These are phyloP conservation scores for Trichoderma semiorbis DNA, from an alignment of 2,329 filamentous ascomycete genomes.

Conservation along the genomic window DNA sequence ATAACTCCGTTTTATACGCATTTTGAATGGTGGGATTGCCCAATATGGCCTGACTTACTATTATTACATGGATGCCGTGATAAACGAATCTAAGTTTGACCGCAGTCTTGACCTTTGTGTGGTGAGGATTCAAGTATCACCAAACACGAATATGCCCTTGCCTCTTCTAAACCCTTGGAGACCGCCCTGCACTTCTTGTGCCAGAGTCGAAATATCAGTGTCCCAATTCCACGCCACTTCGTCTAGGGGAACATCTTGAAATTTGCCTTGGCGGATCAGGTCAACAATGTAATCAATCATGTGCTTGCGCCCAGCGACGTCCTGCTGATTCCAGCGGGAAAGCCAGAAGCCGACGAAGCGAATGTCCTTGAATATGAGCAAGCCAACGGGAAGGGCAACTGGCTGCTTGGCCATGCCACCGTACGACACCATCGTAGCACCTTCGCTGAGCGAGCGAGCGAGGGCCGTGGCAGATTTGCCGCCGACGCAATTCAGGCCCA, in stretches of 20 bases:
- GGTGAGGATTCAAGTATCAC: constrained; percentile 44
- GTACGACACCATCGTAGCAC: constrained; percentile 82
- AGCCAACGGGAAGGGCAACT: constrained; percentile 71
- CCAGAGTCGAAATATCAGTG: constrained; percentile 66
- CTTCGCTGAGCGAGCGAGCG: constrained; percentile 66
- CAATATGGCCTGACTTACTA: not conserved
- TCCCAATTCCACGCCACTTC: constrained; percentile 80
- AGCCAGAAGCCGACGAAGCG: constrained; percentile 94
- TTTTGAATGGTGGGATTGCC: not conserved
- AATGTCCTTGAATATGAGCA: constrained; percentile 92
- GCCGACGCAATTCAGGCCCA: constrained; percentile 92
- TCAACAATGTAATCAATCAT: constrained; percentile 84
- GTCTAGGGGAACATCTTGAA: constrained; percentile 79
- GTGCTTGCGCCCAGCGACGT: constrained; percentile 68
- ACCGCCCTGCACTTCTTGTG: constrained; percentile 75
- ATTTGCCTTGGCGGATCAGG: constrained; percentile 69
- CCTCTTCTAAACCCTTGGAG: constrained; percentile 79
- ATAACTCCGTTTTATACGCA: not conserved
- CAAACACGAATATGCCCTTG: constrained; percentile 87
- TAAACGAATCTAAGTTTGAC: not conserved
- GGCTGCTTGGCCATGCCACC: constrained; percentile 93
- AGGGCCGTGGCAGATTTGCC: constrained; percentile 78
- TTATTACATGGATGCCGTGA: not conserved
- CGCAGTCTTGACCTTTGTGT: not conserved
- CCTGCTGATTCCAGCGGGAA: constrained; percentile 76